Evolutionary conservation across 176 grass and related monocot genomes (phyloP), one percentile per base, ranked within the genome.

Genomic region (Aegilops umbellulata): DNA sequence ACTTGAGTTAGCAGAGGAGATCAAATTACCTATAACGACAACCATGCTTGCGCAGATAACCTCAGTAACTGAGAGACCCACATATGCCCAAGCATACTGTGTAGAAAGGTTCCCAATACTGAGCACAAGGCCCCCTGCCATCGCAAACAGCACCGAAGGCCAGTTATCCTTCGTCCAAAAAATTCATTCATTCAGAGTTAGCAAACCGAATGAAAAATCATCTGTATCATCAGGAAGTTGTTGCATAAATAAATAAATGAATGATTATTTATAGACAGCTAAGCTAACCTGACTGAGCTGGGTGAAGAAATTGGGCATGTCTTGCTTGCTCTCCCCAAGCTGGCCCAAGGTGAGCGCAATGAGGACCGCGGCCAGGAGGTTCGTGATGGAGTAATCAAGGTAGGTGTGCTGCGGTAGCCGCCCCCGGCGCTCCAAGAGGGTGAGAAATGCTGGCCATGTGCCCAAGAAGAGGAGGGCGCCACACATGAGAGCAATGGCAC

Each of bases 361-460:
- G 73, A 91, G 47, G 7, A 91, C 67, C 0, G 92, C 87, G 3
- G 87, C 92, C 29, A 94, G 60, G 60, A 91, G 85, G 70, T 94
- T 94, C 1, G 82, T 94, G 42, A 94, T 15, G 5, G 92, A 94
- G 87, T 94, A 94, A 76, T 94, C 92, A 0, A 94, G 84, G 81
- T 94, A 94, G 0, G 92, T 94, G 81, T 94, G 89, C 60, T 94
- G 92, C 19, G 89, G 92, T 4, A 91, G 92, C n/a, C 92, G 84
- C 6, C 89, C 92, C 2, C 92, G 69, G 5, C 84, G 84, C 49
- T 94, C 92, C 36, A 91, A 27, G 15, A 94, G 89, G 5, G 87
- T 94, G 76, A 94, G 86, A 44, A 91, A 60, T 4, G 92, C 92
- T 0, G 92, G 92, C 89, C 89, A 94, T 22, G 92, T 94, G 73